These are phyloP conservation scores for Hevea brasiliensis DNA, from an alignment of 345 rosid species.

Conservation along the genomic window DNA sequence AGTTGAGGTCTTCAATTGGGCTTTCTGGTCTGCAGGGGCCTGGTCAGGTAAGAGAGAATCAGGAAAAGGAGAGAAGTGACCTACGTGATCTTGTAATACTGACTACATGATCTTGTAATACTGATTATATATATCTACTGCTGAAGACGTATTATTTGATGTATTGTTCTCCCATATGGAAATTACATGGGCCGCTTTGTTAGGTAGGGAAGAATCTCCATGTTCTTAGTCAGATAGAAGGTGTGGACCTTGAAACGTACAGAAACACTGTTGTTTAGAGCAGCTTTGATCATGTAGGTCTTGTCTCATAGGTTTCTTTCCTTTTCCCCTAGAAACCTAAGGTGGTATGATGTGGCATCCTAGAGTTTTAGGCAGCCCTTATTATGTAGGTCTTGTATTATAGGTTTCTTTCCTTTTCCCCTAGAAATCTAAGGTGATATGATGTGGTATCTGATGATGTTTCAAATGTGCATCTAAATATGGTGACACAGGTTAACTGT, in stretches of 20 bases:
- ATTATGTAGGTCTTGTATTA: no score
- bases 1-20: slow-evolving; percentile 97
- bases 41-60: slow-evolving; percentile 89
- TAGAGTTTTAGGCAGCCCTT: no score
- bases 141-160: slow-evolving; percentile 8
- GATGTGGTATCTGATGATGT: not conserved
- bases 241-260: slow-evolving; percentile 88
- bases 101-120: no score
- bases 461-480: not conserved
- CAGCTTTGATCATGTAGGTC: slow-evolving; percentile 51
- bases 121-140: slow-evolving; percentile 35
- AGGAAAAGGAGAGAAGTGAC: slow-evolving; percentile 98
- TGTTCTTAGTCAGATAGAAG: slow-evolving; percentile 95
- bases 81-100: slow-evolving; percentile 97
- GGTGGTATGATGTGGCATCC: not conserved
- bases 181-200: slow-evolving; percentile 6
- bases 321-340: not conserved
- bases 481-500: slow-evolving; percentile 70
- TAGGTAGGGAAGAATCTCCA: slow-evolving; percentile 99
- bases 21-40: slow-evolving; percentile 99
- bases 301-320: not conserved
- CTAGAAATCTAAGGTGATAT: no score
- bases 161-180: not conserved
- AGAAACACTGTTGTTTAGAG: slow-evolving; percentile 90
- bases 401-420: no score